Percentiles rank a stretch among this genome's conserved stretches.
Conservation (phyloP, 1,284 basidiomycete genomes). For the Cystobasidium pallidum region DNA sequence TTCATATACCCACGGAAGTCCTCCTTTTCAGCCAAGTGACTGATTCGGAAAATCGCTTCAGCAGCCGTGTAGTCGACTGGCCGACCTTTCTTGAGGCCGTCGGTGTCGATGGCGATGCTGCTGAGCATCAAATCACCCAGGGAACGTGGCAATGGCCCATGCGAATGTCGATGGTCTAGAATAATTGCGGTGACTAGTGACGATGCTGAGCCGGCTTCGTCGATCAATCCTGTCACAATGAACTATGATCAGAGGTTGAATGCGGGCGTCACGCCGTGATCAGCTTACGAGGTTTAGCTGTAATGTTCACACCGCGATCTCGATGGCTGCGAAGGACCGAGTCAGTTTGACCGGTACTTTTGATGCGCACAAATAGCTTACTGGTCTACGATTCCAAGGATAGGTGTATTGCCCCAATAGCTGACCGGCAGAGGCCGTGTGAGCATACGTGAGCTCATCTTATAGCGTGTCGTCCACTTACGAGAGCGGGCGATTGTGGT, state of each 20-base stretch:
- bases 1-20: constrained; percentile 50
- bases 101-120: constrained; percentile 54
- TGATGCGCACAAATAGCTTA: background rate
- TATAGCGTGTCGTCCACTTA: background rate
- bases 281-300: constrained; percentile 19
- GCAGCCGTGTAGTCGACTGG: constrained; percentile 27
- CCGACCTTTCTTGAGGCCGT: constrained; percentile 50
- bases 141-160: constrained; percentile 54
- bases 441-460: background rate
- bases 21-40: constrained; percentile 42
- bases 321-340: background rate
- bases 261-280: constrained; percentile 26
- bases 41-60: constrained; percentile 30
- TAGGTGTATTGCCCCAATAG: constrained; percentile 45
- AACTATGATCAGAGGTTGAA: background rate
- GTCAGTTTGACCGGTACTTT: background rate
- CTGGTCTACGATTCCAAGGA: constrained; percentile 54
- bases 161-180: constrained; percentile 52
- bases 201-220: constrained; percentile 51
- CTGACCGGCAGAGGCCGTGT: background rate
- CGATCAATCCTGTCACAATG: constrained; percentile 50
- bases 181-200: constrained; percentile 53
- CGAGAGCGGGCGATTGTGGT: constrained; percentile 52
- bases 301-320: constrained; percentile 24
- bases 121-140: constrained; percentile 54